Evolutionary conservation across 805 yeast species (phyloP), one percentile per base, ranked within the genome.

Genomic region (Candida koratica): DNA sequence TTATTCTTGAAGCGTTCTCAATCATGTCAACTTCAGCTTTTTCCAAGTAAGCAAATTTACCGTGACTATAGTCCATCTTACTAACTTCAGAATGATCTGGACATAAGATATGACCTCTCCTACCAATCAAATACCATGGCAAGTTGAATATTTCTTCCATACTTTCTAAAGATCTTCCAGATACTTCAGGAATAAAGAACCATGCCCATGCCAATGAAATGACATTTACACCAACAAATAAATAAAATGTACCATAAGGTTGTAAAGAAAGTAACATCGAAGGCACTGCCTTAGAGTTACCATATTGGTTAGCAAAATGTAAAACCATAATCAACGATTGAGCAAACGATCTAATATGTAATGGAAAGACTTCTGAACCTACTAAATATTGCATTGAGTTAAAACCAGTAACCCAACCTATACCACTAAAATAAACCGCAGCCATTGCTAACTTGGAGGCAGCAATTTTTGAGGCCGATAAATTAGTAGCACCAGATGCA

Each of bases 331-430:
- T 63, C 17, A 70, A 40, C 3, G 77, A 65, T 30, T 73, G 70
- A 17, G 74, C 79, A 43, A 71, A 55, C 24, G 68, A 65, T 43
- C 80, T 62, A 24, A 70, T 60, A 38, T 68, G 61, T 47, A 75
- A 54, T 15, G 81, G 81, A 49, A 75, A 65, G 36, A 76, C 63
- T 48, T 76, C 81, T 4, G 80, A 64, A 40, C 73, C 74, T 45
- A 75, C 55, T 44, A 75, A 59, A 48, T 75, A 75, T 50, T 75
- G 80, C 32, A 74, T 59, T 0, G 75, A 60, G 54, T 76, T 76
- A 69, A 73, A 76, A 24, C 81, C 81, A 54, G 75, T 51, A 20
- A 77, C 69, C 81, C 81, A 76, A 24, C 79, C 79, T 15, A 65
- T 60, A 45, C 81, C 81, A 20, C 67, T 60, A 24, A 75, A 45